Evolutionary conservation across 2,329 filamentous ascomycete genomes (phyloP).

Genomic region (Colletotrichum salicis): DNA sequence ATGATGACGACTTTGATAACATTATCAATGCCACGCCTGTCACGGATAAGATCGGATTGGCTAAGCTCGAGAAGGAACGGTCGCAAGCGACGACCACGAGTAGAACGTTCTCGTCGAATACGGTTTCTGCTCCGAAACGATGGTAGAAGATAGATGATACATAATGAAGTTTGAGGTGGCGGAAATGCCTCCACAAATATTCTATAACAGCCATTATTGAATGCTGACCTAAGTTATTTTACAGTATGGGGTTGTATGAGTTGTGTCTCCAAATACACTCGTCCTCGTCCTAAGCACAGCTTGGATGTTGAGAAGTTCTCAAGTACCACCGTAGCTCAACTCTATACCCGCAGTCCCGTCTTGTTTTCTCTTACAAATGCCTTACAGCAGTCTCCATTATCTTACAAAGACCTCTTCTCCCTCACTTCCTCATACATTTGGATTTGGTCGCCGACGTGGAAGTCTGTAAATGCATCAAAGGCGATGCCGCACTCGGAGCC

Average conservation of each 20-base stretch:
- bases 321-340: neutral
- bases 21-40: slow-evolving; percentile 93
- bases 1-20: slow-evolving; percentile 86
- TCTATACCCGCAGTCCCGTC: neutral
- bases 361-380: slow-evolving; percentile 3
- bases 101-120: slow-evolving; percentile 62
- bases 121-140: slow-evolving; percentile 59
- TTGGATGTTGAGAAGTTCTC: neutral
- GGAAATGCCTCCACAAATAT: neutral
- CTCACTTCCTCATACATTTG: slow-evolving; percentile 85
- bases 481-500: slow-evolving; percentile 93
- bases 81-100: slow-evolving; percentile 58
- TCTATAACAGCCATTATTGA: slow-evolving; percentile 5
- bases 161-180: neutral
- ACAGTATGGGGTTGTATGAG: slow-evolving; percentile 13
- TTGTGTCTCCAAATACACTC: neutral
- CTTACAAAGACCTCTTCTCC: slow-evolving; percentile 73
- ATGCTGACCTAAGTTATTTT: slow-evolving; percentile 9
- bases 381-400: neutral
- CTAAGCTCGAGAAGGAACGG: slow-evolving; percentile 66
- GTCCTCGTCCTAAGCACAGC: neutral
- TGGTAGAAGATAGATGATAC: slow-evolving; percentile 46
- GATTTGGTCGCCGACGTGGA: slow-evolving; percentile 84
- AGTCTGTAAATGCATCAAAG: slow-evolving; percentile 82
- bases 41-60: slow-evolving; percentile 82